Base-by-base conservation (phyloP, 176 grass and related monocot species). In the Avena sativa region DNA sequence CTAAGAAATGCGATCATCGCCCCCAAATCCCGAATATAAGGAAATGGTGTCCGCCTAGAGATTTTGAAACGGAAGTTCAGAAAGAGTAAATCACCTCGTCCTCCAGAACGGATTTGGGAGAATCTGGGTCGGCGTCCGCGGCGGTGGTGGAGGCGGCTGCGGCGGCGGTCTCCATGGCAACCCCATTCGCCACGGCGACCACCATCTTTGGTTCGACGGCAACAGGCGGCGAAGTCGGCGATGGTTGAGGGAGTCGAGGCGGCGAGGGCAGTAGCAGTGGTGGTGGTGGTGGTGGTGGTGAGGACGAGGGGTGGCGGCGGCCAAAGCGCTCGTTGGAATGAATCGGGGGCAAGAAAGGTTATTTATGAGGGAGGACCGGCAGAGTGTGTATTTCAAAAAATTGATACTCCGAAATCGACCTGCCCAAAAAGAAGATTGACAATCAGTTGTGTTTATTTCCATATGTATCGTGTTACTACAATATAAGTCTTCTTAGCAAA, bases 71-170 rank as follows among this genome's bases (percentile, higher is more conserved):
- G 32, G 16, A 81, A 68, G 16, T 73, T 17, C 48, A 13, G 40
- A 3, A 25, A 72, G 16, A 76, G 56, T 13, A 71, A 61, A 84
- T 55, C 69, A 98, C 97, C 94, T 99, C 92, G 26, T 99, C 92
- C 87, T 88, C 89, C 71, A 96, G 85, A 21, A 98, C 94, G 75
- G 94, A 99, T 62, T 59, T 93, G 19, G 94, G 97, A 62, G 97
- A 96, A 93, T 87, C 94, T 16, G 85, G 89, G 10, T 40, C 47
- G n/a, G 83, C 83, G 12, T 83, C 32, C 16, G 87, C 2, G 50
- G 83, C 8, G 3, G 84, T 17, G 12, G 86, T 13, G 38, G 57
- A 1, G 36, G 76, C 8, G 12, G 51, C 49, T 4, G 38, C 38
- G n/a, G 71, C 12, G 67, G 67, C 16, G 36, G 34, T 16, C 21